Evolutionary conservation across 257 asterid species (phyloP), one percentile per base, ranked within the genome.

Genomic region (Rehmannia glutinosa): DNA sequence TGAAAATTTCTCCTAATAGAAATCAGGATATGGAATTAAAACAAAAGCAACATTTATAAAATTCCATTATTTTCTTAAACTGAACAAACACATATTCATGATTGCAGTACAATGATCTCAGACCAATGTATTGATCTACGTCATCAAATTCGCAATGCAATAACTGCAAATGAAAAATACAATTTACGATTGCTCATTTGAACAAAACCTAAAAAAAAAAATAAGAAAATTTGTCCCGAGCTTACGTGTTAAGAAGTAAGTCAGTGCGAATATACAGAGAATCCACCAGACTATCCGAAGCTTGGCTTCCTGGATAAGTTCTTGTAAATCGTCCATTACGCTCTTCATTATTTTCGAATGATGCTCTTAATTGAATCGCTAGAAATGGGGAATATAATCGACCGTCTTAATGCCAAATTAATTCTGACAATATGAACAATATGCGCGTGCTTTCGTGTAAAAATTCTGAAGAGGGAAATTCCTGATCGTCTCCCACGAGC

Each of bases 221-320:
- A 6, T 0, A 38, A 11, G 13, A 55, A 55, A n/a, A 30, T 43
- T 8, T 0, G 28, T 10, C 25, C 42, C 46, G 19, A 68, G 75
- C 92, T 83, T 83, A 92, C 98, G 95, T 12, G 96, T 81, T 41
- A 92, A 58, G 71, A 82, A 81, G 84, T 92, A 92, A 74, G 94
- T 85, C 39, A 87, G 70, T 17, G 80, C 73, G 77, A 89, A 92
- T 69, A 89, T 85, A 78, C 89, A 89, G 28, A 92, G 78, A 61
- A 81, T 83, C 98, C 98, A 92, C 90, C 90, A 92, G 45, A 92
- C 84, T 52, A 95, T 80, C 59, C 98, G 96, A 75, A 87, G 75
- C 88, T 89, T 92, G n/a, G 95, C 96, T 77, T 92, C 96, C 76
- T 86, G 86, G 80, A 92, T 92, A 70, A 92, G 96, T 82, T 84